phyloP scores from a whole-genome alignment of 2,329 filamentous ascomycete species.

The Seiridium unicorne region DNA sequence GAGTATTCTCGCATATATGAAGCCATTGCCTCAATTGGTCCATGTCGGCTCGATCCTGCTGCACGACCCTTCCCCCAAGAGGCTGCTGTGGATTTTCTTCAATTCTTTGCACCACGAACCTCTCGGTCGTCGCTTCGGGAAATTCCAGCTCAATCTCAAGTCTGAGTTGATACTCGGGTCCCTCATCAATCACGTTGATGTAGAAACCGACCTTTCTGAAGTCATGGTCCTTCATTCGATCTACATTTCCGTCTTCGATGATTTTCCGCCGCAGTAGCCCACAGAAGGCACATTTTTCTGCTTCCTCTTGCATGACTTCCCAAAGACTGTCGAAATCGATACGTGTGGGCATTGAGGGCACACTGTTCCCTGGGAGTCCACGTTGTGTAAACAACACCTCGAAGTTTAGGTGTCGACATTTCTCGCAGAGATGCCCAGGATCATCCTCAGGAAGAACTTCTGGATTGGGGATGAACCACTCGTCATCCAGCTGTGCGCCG shows the following conservation, averaged over 20 bases:
- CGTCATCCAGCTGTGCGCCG: neutral
- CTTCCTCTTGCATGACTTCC: neutral
- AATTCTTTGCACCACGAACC: neutral
- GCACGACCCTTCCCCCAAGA: neutral
- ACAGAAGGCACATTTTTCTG: neutral
- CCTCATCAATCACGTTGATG: neutral
- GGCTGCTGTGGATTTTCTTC: neutral
- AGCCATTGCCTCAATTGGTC: neutral
- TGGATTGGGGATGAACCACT: neutral
- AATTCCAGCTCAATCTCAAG: neutral
- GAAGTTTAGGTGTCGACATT: neutral
- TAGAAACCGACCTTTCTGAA: neutral
- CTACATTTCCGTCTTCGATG: neutral
- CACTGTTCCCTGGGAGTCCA: neutral
- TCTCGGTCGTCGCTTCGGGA: neutral
- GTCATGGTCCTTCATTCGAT: neutral
- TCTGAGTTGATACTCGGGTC: neutral
- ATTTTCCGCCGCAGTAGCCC: neutral
- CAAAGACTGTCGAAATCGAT: neutral
- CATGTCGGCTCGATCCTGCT: neutral
- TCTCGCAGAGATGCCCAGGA: neutral
- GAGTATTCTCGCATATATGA: neutral
- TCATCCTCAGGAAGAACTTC: neutral
- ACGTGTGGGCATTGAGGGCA: neutral
- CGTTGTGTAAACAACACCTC: neutral